Conservation (phyloP, 441 rosid species). For the Isatis lusitanica region DNA sequence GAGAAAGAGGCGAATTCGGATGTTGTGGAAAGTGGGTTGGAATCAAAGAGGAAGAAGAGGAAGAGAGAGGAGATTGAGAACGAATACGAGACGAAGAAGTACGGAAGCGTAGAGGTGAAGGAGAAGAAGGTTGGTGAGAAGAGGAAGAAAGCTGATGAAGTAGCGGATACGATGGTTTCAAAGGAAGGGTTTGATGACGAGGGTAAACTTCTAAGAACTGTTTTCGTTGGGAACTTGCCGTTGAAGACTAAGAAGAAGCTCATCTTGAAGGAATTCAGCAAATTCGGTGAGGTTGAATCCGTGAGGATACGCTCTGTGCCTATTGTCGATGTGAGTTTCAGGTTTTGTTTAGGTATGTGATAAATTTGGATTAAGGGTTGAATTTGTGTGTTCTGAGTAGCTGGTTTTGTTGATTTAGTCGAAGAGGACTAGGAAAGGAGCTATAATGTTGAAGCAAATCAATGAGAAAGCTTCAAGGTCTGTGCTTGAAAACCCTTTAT, state of each 20-base stretch:
- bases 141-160: constrained; percentile 74
- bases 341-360: not conserved
- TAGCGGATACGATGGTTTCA: constrained; percentile 45
- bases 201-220: constrained; percentile 80
- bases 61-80: constrained; percentile 90
- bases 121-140: constrained; percentile 67
- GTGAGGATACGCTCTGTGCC: constrained; percentile 93
- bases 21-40: constrained; percentile 7
- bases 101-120: constrained; percentile 47
- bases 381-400: constrained; percentile 9
- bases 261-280: constrained; percentile 68
- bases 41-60: constrained; percentile 62
- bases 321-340: constrained; percentile 64
- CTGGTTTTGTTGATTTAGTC: constrained; percentile 52
- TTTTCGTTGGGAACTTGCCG: constrained; percentile 91
- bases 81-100: constrained; percentile 68
- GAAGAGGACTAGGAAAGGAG: constrained; percentile 83
- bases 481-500: not conserved
- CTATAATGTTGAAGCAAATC: constrained; percentile 65
- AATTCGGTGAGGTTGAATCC: constrained; percentile 85
- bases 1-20: constrained; percentile 10
- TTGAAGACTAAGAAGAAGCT: constrained; percentile 80
- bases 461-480: constrained; percentile 86
- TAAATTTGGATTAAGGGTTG: not conserved
- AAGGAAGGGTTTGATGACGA: constrained; percentile 90